These are phyloP conservation scores for Ustilago hordei DNA, from an alignment of 1,284 basidiomycete genomes.

Conservation along the genomic window DNA sequence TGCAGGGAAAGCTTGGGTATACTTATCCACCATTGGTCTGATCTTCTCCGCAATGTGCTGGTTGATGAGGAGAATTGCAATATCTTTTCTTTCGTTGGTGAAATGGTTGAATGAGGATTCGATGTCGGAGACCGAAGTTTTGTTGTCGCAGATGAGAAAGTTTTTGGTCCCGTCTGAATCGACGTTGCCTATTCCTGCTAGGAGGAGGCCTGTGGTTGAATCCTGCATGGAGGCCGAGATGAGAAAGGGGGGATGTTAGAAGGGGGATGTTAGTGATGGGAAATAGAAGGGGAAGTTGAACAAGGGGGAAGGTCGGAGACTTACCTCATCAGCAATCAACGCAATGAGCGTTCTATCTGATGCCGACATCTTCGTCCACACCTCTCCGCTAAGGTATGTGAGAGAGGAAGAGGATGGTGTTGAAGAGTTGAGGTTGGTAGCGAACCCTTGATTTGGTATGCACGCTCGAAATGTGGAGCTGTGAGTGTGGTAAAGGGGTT, in stretches of 20 bases:
- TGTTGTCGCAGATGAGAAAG: slow-evolving; percentile 67
- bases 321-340: slow-evolving; percentile 62
- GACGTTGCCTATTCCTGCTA: slow-evolving; percentile 68
- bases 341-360: slow-evolving; percentile 60
- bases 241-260: not conserved
- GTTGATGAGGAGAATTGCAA: slow-evolving; percentile 68
- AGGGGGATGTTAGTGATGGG: not conserved
- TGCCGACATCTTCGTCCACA: slow-evolving; percentile 40
- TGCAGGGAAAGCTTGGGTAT: slow-evolving; percentile 95
- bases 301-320: slow-evolving; percentile 3
- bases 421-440: not conserved
- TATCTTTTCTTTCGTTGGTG: slow-evolving; percentile 64
- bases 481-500: not conserved
- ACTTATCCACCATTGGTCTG: slow-evolving; percentile 91
- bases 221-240: slow-evolving; percentile 37
- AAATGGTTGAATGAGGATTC: slow-evolving; percentile 62
- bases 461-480: slow-evolving; percentile 16
- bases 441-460: slow-evolving; percentile 8
- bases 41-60: slow-evolving; percentile 82
- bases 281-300: not conserved
- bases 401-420: not conserved
- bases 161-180: slow-evolving; percentile 65
- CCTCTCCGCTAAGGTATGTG: not conserved
- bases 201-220: slow-evolving; percentile 67
- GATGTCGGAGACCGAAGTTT: slow-evolving; percentile 64